Evolutionary conservation across 495 filamentous ascomycete genomes (phyloP).

Genomic region (Cryomyces minteri): DNA sequence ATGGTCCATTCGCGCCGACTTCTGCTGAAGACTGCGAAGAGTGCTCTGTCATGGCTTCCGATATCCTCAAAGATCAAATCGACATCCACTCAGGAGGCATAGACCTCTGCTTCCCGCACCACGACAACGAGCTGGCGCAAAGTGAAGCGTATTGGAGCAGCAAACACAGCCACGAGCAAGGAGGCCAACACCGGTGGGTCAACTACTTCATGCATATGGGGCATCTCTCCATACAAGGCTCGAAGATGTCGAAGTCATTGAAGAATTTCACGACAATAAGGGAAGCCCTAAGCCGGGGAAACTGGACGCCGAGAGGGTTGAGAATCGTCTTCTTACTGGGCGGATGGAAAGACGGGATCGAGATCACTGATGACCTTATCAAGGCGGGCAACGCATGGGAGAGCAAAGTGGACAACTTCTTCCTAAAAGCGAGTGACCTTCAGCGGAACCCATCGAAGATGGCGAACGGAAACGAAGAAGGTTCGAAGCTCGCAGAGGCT

Average conservation of each 20-base stretch:
- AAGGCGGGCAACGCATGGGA: slow-evolving; percentile 64
- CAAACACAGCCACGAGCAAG: slow-evolving; percentile 13
- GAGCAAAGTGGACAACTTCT: slow-evolving; percentile 73
- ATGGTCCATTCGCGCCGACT: no score
- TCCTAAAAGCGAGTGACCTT: slow-evolving; percentile 56
- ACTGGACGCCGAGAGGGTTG: slow-evolving; percentile 65
- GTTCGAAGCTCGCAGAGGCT: slow-evolving; percentile 17
- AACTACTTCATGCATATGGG: slow-evolving; percentile 97
- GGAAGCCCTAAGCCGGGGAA: slow-evolving; percentile 53
- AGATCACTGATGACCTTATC: slow-evolving; percentile 71
- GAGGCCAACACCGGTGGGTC: slow-evolving; percentile 51
- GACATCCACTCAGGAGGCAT: slow-evolving; percentile 92
- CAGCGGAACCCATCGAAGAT: slow-evolving; percentile 19
- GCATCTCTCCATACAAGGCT: slow-evolving; percentile 73
- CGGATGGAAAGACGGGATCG: slow-evolving; percentile 77
- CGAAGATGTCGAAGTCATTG: slow-evolving; percentile 87
- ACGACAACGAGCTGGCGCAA: slow-evolving; percentile 92
- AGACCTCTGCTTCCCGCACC: slow-evolving; percentile 87
- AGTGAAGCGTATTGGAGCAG: slow-evolving; percentile 66
- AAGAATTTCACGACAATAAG: slow-evolving; percentile 98
- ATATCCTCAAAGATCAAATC: slow-evolving; percentile 60
- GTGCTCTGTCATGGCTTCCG: slow-evolving; percentile 91
- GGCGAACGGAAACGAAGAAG: slow-evolving; percentile 15
- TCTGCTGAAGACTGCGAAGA: slow-evolving; percentile 22
- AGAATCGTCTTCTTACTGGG: slow-evolving; percentile 79